A percentile compares a stretch with the other conserved stretches of the same genome.
These are phyloP conservation scores for Teratosphaeriaceae sp. DNA, from an alignment of 2,329 filamentous ascomycete genomes.

Conservation along the genomic window DNA sequence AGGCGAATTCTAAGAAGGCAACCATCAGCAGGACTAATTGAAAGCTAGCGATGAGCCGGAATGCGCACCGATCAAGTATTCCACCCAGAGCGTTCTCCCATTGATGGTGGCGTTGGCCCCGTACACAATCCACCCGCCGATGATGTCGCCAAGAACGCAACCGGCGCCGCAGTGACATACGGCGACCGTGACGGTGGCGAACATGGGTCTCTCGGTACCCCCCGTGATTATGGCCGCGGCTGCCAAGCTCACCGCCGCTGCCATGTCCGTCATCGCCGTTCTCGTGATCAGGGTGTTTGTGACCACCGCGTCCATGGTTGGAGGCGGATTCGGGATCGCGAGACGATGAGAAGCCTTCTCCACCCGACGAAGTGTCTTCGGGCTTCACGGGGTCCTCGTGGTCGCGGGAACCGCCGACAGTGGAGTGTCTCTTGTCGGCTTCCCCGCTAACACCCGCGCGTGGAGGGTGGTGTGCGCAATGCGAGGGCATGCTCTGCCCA, in stretches of 20 bases:
- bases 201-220: background rate
- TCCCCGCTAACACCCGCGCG: background rate
- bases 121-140: constrained; percentile 30
- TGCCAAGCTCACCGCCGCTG: background rate
- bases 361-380: background rate
- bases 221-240: background rate
- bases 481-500: background rate
- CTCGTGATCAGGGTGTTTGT: background rate
- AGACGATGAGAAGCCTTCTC: background rate
- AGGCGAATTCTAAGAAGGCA: constrained; percentile 19
- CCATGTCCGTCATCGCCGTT: background rate
- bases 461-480: background rate
- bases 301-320: background rate
- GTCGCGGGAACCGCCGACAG: background rate
- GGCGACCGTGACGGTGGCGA: constrained; percentile 12
- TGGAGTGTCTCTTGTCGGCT: background rate
- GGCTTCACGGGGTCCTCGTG: background rate
- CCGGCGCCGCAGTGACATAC: constrained; percentile 29
- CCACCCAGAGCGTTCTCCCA: constrained; percentile 15
- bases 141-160: constrained; percentile 28
- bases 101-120: constrained; percentile 19
- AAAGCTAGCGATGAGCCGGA: background rate
- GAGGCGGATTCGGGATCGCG: background rate
- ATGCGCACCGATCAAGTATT: constrained; percentile 9
- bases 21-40: background rate